Percentiles rank a stretch among this genome's conserved stretches.
Evolutionary conservation across 2,329 filamentous ascomycete genomes (phyloP).

Genomic region (Cladophialophora yegresii): DNA sequence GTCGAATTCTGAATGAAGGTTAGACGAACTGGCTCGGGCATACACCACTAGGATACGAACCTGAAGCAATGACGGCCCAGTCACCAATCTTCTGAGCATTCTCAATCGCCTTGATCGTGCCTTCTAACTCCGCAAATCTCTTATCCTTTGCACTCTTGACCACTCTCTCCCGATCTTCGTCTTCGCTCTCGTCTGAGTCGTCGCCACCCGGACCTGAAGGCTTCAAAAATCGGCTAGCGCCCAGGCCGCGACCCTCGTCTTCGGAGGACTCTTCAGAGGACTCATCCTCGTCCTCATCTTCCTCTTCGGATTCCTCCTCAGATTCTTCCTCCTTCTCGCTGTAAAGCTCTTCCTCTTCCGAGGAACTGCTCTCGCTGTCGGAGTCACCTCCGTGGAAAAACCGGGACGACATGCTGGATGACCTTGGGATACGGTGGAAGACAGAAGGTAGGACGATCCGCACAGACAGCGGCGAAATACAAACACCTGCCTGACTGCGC

Average conservation of each 20-base stretch:
- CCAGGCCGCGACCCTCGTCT: conserved; percentile 63
- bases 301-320: conserved; percentile 58
- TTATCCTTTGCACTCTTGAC: conserved; percentile 99
- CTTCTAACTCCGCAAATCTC: conserved; percentile 88
- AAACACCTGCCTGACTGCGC: neutral
- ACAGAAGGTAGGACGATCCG: neutral
- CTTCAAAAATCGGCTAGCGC: conserved; percentile 82
- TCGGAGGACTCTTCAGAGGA: conserved; percentile 59
- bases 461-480: neutral
- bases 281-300: conserved; percentile 57
- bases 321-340: conserved; percentile 64
- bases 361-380: conserved; percentile 90
- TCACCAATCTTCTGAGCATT: conserved; percentile 98
- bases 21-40: conserved; percentile 3
- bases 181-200: conserved; percentile 79
- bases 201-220: conserved; percentile 54
- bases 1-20: conserved; percentile 71
- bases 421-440: neutral
- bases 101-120: conserved; percentile 85
- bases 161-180: conserved; percentile 79
- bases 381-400: conserved; percentile 97
- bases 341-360: conserved; percentile 94
- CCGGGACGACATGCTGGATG: conserved; percentile 81
- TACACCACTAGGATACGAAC: conserved; percentile 55
- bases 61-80: conserved; percentile 88